Evolutionary conservation across 164 flowering plant species (phyloP), one percentile per base, ranked within the genome.

Genomic region (Liquidambar formosana): DNA sequence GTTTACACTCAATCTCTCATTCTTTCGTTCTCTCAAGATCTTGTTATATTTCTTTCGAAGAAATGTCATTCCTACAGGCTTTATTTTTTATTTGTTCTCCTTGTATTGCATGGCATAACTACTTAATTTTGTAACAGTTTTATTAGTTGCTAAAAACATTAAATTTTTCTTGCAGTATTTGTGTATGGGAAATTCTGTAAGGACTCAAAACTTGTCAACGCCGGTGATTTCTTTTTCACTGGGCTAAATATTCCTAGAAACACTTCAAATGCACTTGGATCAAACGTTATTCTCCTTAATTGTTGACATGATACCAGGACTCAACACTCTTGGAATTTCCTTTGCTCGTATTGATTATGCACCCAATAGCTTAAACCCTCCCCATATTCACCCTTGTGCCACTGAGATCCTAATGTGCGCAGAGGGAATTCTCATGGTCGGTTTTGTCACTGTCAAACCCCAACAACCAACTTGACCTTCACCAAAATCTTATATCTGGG

Each of bases 121-220:
- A n/a, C n/a, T n/a, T n/a, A n/a, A n/a, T n/a, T n/a, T n/a, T n/a
- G n/a, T n/a, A n/a, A n/a, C n/a, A n/a, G n/a, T n/a, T n/a, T n/a
- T n/a, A n/a, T n/a, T n/a, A n/a, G n/a, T n/a, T n/a, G n/a, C n/a
- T n/a, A n/a, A n/a, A n/a, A n/a, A 25, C 44, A 23, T 64, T 0
- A n/a, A n/a, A n/a, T n/a, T 19, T 4, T 19, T 27, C 12, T 0
- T 64, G 71, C 71, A 72, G 71, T 60, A 43, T 60, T 48, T 52
- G 75, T 72, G 53, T 66, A 72, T 61, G 75, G 75, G 18, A 66
- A 61, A 41, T 72, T 2, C 33, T 72, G 75, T 70, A 72, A 65
- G 52, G 70, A 72, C 28, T 57, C 63, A 3, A 56, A 28, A 56
- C 27, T n/a, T n/a, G 76, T 67, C 1, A 1, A 19, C 21, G 76